Percentiles rank a stretch among this genome's conserved stretches.
These are phyloP conservation scores for Gossypium davidsonii DNA, from an alignment of 441 rosid species.

Conservation along the genomic window DNA sequence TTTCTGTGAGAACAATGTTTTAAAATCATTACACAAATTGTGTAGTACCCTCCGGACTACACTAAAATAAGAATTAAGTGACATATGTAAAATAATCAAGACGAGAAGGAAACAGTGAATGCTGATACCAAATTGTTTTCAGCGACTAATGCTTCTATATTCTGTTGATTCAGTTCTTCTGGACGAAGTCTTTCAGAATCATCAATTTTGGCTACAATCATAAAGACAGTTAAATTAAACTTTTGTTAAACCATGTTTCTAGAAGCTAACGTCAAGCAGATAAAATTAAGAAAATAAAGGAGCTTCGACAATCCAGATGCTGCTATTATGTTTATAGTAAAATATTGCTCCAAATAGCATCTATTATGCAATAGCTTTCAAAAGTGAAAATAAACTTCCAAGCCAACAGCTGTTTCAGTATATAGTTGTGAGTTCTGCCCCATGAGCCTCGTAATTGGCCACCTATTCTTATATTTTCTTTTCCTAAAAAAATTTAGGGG, in stretches of 20 bases:
- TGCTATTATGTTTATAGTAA: not conserved
- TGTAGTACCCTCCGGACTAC: slow-evolving; percentile 12
- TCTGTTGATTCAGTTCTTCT: slow-evolving; percentile 95
- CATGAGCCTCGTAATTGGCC: not conserved
- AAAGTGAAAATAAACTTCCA: not conserved
- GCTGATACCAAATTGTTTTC: slow-evolving; percentile 82
- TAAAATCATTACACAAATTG: not conserved
- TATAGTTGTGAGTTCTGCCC: no score
- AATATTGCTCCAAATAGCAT: not conserved
- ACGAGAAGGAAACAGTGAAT: slow-evolving; percentile 5
- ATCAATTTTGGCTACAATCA: slow-evolving; percentile 33
- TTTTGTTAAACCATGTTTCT: not conserved
- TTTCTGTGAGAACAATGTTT: not conserved
- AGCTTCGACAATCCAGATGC: not conserved
- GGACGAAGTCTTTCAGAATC: slow-evolving; percentile 90
- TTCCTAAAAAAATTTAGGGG: not conserved
- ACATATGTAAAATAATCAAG: not conserved
- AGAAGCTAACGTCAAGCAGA: not conserved
- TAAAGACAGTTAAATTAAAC: slow-evolving; percentile 18
- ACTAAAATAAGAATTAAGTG: not conserved
- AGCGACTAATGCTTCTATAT: slow-evolving; percentile 94
- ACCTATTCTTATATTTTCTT: not conserved
- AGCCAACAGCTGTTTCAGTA: not conserved
- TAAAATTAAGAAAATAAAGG: slow-evolving; percentile 6
- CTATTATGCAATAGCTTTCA: not conserved